phyloP scores from a whole-genome alignment of 2,329 filamentous ascomycete species.

The Exophiala phaeomuriformis region DNA sequence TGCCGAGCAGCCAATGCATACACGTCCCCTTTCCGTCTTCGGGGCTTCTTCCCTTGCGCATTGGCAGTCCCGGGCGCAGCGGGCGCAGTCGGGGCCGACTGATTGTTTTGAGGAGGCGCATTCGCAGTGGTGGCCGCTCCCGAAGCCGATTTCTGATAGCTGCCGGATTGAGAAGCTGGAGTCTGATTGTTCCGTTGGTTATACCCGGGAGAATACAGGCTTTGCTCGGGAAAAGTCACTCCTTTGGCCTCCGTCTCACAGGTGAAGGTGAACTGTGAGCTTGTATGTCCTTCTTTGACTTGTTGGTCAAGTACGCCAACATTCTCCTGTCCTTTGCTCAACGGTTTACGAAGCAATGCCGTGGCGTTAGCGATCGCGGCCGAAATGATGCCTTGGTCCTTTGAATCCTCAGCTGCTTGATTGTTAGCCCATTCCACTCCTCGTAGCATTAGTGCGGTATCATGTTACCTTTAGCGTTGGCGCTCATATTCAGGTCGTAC shows the following conservation, averaged over 20 bases:
- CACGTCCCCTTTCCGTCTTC: conserved; percentile 61
- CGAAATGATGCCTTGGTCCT: conserved; percentile 77
- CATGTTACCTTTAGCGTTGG: conserved; percentile 23
- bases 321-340: conserved; percentile 64
- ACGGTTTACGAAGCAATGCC: conserved; percentile 51
- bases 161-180: conserved; percentile 28
- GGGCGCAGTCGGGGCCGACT: conserved; percentile 31
- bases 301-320: conserved; percentile 69
- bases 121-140: conserved; percentile 51
- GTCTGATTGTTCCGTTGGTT: conserved; percentile 19
- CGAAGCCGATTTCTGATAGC: conserved; percentile 39
- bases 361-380: conserved; percentile 85
- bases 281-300: conserved; percentile 58
- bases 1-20: conserved; percentile 68
- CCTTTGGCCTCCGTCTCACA: conserved; percentile 83
- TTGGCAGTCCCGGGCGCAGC: conserved; percentile 35
- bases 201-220: conserved; percentile 32
- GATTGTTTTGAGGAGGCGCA: conserved; percentile 34
- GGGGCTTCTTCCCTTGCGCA: conserved; percentile 55
- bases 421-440: conserved; percentile 21
- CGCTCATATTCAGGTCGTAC: conserved; percentile 24
- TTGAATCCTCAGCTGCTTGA: conserved; percentile 35
- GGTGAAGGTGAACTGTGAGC: conserved; percentile 92
- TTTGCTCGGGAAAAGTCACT: conserved; percentile 64
- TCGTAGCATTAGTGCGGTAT: not conserved